Conservation (phyloP, 2,329 filamentous ascomycete genomes). For the Neofusicoccum sp. region DNA sequence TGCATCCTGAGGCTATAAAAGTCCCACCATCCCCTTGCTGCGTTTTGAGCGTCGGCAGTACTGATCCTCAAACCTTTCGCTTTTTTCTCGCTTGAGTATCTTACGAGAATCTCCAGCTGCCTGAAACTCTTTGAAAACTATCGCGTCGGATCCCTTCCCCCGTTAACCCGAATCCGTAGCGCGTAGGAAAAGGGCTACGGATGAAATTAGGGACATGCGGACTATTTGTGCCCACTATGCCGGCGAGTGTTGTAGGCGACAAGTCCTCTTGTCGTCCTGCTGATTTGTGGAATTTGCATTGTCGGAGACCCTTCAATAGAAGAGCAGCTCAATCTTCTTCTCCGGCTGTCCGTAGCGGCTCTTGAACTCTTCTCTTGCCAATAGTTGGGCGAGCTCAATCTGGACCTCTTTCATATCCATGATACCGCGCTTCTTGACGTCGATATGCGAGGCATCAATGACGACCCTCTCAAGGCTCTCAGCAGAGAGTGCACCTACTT, state of each 20-base stretch:
- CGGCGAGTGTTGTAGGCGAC: background rate
- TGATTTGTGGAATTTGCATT: background rate
- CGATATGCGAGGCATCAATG: slow-evolving; percentile 87
- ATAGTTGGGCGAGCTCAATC: slow-evolving; percentile 72
- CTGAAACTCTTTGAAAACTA: slow-evolving; percentile 15
- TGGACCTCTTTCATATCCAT: slow-evolving; percentile 95
- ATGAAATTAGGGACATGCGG: background rate
- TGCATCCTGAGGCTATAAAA: background rate
- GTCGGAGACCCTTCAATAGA: slow-evolving; percentile 16
- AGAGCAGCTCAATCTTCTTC: slow-evolving; percentile 18
- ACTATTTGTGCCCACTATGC: background rate
- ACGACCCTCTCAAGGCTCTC: slow-evolving; percentile 74
- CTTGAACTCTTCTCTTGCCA: slow-evolving; percentile 69
- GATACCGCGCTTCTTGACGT: slow-evolving; percentile 90
- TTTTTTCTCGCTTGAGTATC: slow-evolving; percentile 2
- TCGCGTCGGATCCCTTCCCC: background rate
- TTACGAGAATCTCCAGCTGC: slow-evolving; percentile 4
- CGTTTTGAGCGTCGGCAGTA: slow-evolving; percentile 2
- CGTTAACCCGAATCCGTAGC: background rate
- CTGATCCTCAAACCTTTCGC: background rate
- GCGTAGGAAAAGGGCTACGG: background rate
- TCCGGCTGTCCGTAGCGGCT: slow-evolving; percentile 57
- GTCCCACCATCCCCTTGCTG: slow-evolving; percentile 7
- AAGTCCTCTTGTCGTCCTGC: background rate
- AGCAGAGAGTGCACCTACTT: slow-evolving; percentile 64